Evolutionary conservation across 169 alveolate species (phyloP).

Genomic region (Cyclospora cayetanensis): DNA sequence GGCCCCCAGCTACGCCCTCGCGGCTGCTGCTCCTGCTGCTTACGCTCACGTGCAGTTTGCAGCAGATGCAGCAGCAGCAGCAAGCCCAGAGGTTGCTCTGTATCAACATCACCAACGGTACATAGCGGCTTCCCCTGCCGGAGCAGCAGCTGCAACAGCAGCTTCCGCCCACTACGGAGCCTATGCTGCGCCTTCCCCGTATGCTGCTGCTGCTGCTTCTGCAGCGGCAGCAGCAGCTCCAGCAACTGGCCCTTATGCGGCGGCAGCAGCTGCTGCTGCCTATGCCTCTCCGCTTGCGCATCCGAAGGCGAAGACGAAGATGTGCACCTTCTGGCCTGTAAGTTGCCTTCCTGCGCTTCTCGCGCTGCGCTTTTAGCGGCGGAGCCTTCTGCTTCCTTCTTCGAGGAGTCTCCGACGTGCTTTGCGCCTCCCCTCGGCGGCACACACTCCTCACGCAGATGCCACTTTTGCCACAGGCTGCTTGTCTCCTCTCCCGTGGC

Average conservation of each 20-base stretch:
- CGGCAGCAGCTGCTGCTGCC: conserved; percentile 17
- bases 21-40: conserved; percentile 10
- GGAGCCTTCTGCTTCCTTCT: too few species aligned
- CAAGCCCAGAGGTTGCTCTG: background rate
- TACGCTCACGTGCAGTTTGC: background rate
- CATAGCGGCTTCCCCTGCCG: background rate
- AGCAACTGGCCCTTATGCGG: conserved; percentile 1
- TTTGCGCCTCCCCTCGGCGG: too few species aligned
- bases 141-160: background rate
- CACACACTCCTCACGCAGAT: too few species aligned
- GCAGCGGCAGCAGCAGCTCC: conserved; percentile 1
- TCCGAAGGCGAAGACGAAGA: background rate
- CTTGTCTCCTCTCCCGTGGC: too few species aligned
- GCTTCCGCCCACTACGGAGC: background rate
- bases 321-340: conserved; percentile 15
- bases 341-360: background rate
- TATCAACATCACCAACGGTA: background rate
- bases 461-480: background rate
- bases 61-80: background rate
- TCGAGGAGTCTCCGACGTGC: too few species aligned
- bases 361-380: background rate
- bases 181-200: background rate
- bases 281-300: background rate
- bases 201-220: background rate
- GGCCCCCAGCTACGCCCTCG: background rate